Evolutionary conservation across 2,329 filamentous ascomycete genomes (phyloP).

Genomic region (Alternaria burnsii): DNA sequence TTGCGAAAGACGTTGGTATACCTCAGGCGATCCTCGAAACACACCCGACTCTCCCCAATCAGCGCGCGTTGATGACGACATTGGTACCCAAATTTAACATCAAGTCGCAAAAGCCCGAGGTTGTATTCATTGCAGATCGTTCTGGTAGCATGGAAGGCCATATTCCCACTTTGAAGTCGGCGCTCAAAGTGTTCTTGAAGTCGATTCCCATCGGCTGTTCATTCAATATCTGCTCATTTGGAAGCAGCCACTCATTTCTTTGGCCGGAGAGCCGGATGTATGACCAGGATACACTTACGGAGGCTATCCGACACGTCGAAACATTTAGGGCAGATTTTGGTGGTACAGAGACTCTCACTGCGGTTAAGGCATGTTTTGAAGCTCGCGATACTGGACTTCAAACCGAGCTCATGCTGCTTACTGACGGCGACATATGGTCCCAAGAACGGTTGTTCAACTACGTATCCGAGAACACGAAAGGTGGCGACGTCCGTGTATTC

Average conservation of each 20-base stretch:
- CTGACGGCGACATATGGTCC: conserved; percentile 12
- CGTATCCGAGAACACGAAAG: not conserved
- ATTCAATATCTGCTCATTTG: conserved; percentile 17
- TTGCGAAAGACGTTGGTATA: conserved; percentile 12
- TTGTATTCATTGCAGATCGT: conserved; percentile 13
- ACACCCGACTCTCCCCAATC: conserved; percentile 6
- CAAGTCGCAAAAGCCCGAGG: conserved; percentile 13
- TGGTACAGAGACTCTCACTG: conserved; percentile 5
- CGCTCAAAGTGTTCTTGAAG: conserved; percentile 12
- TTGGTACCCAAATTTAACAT: conserved; percentile 14
- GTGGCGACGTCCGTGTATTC: conserved; percentile 8
- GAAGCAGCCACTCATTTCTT: not conserved
- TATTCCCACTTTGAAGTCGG: conserved; percentile 8
- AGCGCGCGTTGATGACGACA: conserved; percentile 12
- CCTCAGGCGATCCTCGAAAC: conserved; percentile 13
- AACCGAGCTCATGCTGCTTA: conserved; percentile 14
- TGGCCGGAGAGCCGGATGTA: conserved; percentile 4
- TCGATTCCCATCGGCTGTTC: conserved; percentile 13
- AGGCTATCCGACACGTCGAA: conserved; percentile 6
- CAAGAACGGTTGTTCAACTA: conserved; percentile 6
- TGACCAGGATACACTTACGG: not conserved
- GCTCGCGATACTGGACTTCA: not conserved
- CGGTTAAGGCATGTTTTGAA: conserved; percentile 7
- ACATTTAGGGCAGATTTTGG: conserved; percentile 4
- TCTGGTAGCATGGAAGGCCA: conserved; percentile 9